Base-by-base conservation (phyloP, 2,329 filamentous ascomycete genomes). In the Claviceps spartinae region DNA sequence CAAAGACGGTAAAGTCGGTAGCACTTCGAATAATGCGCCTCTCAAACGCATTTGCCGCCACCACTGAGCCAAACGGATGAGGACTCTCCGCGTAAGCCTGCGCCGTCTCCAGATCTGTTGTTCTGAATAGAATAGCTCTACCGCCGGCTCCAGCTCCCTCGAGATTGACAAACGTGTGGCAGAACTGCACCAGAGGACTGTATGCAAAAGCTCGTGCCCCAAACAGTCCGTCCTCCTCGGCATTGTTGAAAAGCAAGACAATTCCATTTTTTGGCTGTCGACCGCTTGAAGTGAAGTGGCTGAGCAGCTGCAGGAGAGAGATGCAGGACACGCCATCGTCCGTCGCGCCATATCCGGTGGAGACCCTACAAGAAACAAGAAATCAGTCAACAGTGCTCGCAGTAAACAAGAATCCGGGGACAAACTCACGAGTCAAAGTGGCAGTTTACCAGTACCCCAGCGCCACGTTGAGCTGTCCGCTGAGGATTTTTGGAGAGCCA, bases 141-240 rank as follows among this genome's bases (percentile, higher is more conserved):
- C 91, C 90, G 11, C 93, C 93, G 13, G 91, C 91, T 48, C 91
- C 93, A 42, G 91, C 91, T 13, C 93, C 93, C 67, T 98, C 93
- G 16, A 98, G 79, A 60, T 98, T 98, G 58, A 97, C 72, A 63
- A 98, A 97, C 0, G 88, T 88, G 62, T 90, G 86, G 9, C 88
- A 79, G 52, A 94, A 86, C 50, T 80, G 81, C 11, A 88, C 81
- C 56, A 95, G 74, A 0, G 89, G 86, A 64, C 90, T 88, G 58
- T 88, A 82, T 30, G 86, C 83, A 62, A 94, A 96, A 5, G 86
- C 89, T 54, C 81, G 79, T 6, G 91, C 89, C 1, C 93, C 93
- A 57, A 94, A 87, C 11, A 97, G 72, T 38, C 83, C 93, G 61
- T 97, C 91, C 65, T 98, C 93, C 63, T 98, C 93, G 38, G 86